Percentiles rank a stretch among this genome's conserved stretches.
phyloP scores from a whole-genome alignment of 2,329 filamentous ascomycete genomes.

The Verticillium alfalfae region DNA sequence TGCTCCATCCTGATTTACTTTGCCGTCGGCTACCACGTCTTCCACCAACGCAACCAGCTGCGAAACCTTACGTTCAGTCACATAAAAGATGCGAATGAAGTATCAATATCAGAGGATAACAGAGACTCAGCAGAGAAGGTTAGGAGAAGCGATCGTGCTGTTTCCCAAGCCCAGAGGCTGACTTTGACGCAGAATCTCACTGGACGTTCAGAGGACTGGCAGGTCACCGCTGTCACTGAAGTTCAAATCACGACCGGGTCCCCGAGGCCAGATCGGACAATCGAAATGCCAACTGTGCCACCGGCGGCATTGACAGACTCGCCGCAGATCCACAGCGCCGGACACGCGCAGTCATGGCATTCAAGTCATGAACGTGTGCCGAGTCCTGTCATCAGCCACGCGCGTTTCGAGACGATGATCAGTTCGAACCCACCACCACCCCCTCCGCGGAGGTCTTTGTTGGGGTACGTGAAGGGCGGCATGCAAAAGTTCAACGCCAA shows the following conservation, averaged over 20 bases:
- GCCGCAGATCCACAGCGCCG: background rate
- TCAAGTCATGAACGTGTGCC: slow-evolving; percentile 2
- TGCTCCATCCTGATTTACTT: slow-evolving; percentile 50
- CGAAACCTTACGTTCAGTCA: slow-evolving; percentile 47
- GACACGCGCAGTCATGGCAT: slow-evolving; percentile 4
- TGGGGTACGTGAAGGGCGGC: slow-evolving; percentile 10
- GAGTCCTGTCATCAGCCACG: background rate
- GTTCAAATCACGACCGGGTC: slow-evolving; percentile 35
- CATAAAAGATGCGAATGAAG: slow-evolving; percentile 25
- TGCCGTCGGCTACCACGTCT: slow-evolving; percentile 54
- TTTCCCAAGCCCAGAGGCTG: background rate
- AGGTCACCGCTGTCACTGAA: slow-evolving; percentile 48
- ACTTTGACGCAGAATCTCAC: slow-evolving; percentile 12
- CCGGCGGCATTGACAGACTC: slow-evolving; percentile 1
- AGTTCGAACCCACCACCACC: slow-evolving; percentile 11
- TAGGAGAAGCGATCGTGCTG: background rate
- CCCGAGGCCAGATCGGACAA: slow-evolving; percentile 5
- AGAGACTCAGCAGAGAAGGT: slow-evolving; percentile 27
- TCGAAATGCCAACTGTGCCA: slow-evolving; percentile 1
- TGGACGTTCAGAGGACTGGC: slow-evolving; percentile 28
- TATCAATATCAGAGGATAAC: slow-evolving; percentile 16
- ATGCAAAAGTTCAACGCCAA: slow-evolving; percentile 20
- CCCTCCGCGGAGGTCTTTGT: slow-evolving; percentile 4
- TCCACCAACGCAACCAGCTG: slow-evolving; percentile 50
- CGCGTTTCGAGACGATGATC: slow-evolving; percentile 17